Base-by-base conservation (phyloP, 2,329 filamentous ascomycete genomes). In the Hymenoscyphus scutula region DNA sequence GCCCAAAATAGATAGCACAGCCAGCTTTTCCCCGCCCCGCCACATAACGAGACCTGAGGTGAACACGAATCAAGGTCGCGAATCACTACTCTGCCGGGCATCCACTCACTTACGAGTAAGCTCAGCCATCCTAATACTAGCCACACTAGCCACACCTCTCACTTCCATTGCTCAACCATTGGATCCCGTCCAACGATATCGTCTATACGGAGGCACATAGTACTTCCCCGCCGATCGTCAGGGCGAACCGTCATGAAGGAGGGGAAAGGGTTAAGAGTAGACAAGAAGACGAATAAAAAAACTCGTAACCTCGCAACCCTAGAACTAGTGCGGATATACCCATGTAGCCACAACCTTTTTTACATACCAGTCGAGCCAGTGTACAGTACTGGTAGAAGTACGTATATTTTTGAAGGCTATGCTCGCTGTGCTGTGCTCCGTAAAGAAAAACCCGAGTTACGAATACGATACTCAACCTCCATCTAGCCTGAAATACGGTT, bases 51-150 rank as follows among this genome's bases (percentile, higher is more conserved):
- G n/a, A n/a, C n/a, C n/a, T n/a, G n/a, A n/a, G n/a, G n/a, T n/a
- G n/a, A n/a, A n/a, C 34, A 58, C 56, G 56, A 58, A 58, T 58
- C 56, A 58, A 23, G 19, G n/a, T 48, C 41, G 23, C 41, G 41
- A 48, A 48, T 48, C 41, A 48, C n/a, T 48, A n/a, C n/a, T n/a
- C n/a, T n/a, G n/a, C n/a, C n/a, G n/a, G n/a, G n/a, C n/a, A n/a
- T n/a, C n/a, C n/a, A n/a, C n/a, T n/a, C n/a, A n/a, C n/a, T n/a
- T n/a, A n/a, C n/a, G n/a, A n/a, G n/a, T n/a, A n/a, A n/a, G n/a
- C n/a, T 41, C 15, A 41, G 27, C 54, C 32, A 34, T 34, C 17
- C 6, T 11, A 19, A 37, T 54, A 61, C 53, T 58, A 41, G 54
- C 37, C 37, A 61, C 41, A 58, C 17, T 48, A 15, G 30, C 11